Base-by-base conservation (phyloP, 257 asterid species). In the Plantago elongata region DNA sequence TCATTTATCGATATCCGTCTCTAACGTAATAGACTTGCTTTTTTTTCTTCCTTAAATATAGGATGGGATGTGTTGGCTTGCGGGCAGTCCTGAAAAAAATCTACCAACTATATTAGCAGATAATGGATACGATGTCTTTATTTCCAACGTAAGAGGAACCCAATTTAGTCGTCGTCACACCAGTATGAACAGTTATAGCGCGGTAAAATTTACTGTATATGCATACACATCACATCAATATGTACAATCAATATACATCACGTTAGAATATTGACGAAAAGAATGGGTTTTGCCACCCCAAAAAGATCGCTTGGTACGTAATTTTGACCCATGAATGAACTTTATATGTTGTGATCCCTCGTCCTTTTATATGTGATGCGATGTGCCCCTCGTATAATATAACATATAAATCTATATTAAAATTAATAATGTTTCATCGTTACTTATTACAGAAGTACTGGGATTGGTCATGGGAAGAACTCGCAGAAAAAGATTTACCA, bases 51-150 rank as follows among this genome's bases (percentile, higher is more conserved):
- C 13, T 13, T 9, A 49, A 15, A 9, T 51, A 14, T 71, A 88
- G 94, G 96, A 89, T 50, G 96, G 96, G 11, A 49, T 64, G 76
- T 61, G 83, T 0, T 89, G 95, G 95, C n/a, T 89, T 18, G 13
- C 74, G 65, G 80, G 70, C 72, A 50, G 83, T 8, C 87, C 95
- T 0, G 61, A 80, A 45, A 71, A 83, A 51, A 75, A 88, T 0
- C 57, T 86, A 13, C 83, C 89, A 0, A 18, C 72, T 77, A 74
- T 89, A 4, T 64, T 89, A 72, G 95, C 85, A 1, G 96, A 89
- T 42, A 74, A 62, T 14, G 95, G 89, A 13, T 89, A 72, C 62
- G 95, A 86, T 65, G 95, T 89, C 0, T 89, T 95, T 95, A 77
- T 89, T 67, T 70, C 95, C 63, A 86, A 89, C 64, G 11, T 48